Evolutionary conservation across 1,139 yeast genomes (phyloP), one percentile per base, ranked within the genome.

Genomic region (Yamadazyma oceani): DNA sequence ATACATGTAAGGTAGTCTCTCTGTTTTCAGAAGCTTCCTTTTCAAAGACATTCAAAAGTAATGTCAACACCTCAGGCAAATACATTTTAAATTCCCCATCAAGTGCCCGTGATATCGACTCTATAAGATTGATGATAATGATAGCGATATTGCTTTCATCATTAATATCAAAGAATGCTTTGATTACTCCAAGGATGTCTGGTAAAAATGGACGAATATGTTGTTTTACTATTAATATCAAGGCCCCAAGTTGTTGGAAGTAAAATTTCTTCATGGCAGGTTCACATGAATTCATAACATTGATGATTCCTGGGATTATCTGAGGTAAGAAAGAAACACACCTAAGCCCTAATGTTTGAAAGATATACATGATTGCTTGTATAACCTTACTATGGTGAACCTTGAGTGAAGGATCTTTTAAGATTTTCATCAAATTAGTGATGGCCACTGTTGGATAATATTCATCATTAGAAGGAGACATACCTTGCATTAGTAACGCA

Each of bases 401-500:
- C 12, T 86, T 82, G 42, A 92, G 69, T 0, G 97, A 87, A 1
- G 86, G 80, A 57, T 94, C 98, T 47, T 84, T 83, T 35, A 92
- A 64, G 17, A 92, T 82, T 43, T 82, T 85, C 81, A 90, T 78
- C 45, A 94, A 66, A 13, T 89, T 86, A 26, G 82, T 82, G 31
- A 92, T 86, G 1, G 94, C 97, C 16, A 94, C 97, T 0, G 97
- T 89, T 3, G 97, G 97, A 53, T 88, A 90, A 53, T 89, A 94
- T 50, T 90, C 97, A 42, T 90, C 97, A 42, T 84, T 80, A 0
- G 95, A 83, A 1, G 97, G 97, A 7, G 96, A 85, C 78, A 87
- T 85, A 1, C 97, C 97, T 54, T 85, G 86, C 89, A 92, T 88
- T 37, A 94, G 68, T 30, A 92, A 67, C 3, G 92, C 88, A 46